Evolutionary conservation across 345 rosid species (phyloP).

Genomic region (Eucalyptus curtisii): DNA sequence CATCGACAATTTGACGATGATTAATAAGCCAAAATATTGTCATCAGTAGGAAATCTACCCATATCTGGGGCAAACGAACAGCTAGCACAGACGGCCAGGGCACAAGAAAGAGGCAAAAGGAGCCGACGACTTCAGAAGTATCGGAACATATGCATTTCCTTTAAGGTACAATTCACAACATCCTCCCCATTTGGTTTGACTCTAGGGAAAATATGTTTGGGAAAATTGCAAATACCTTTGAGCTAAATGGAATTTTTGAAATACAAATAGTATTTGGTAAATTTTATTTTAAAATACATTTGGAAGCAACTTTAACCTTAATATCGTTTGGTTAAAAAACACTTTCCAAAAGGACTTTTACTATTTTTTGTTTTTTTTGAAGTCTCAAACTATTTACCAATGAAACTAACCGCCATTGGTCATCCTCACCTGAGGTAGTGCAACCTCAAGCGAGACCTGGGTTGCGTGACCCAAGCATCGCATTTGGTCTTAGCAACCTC

Average conservation of each 20-base stretch:
- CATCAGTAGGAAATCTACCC: slow-evolving; percentile 57
- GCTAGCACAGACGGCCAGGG: slow-evolving; percentile 46
- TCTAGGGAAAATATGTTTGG: too few relatives aligned
- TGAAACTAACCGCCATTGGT: neutral
- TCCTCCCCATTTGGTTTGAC: neutral
- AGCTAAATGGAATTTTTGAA: too few relatives aligned
- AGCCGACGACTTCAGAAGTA: slow-evolving; percentile 40
- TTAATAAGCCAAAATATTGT: neutral
- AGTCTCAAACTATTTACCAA: neutral
- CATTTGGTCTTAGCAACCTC: neutral
- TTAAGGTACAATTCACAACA: slow-evolving; percentile 23
- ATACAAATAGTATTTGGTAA: too few relatives aligned
- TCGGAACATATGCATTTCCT: slow-evolving; percentile 32
- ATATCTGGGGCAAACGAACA: slow-evolving; percentile 43
- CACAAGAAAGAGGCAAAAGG: slow-evolving; percentile 54
- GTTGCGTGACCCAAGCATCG: neutral
- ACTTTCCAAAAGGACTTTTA: neutral
- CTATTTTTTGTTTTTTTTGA: neutral
- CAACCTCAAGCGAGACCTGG: too few relatives aligned
- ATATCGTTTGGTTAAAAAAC: neutral
- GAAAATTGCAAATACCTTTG: too few relatives aligned
- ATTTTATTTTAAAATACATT: too few relatives aligned
- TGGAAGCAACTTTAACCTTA: too few relatives aligned
- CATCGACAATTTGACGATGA: neutral
- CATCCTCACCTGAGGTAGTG: neutral